Percentiles rank a stretch among this genome's conserved stretches.
phyloP scores from a whole-genome alignment of 2,329 filamentous ascomycete genomes.

The Diaporthe australafricana region DNA sequence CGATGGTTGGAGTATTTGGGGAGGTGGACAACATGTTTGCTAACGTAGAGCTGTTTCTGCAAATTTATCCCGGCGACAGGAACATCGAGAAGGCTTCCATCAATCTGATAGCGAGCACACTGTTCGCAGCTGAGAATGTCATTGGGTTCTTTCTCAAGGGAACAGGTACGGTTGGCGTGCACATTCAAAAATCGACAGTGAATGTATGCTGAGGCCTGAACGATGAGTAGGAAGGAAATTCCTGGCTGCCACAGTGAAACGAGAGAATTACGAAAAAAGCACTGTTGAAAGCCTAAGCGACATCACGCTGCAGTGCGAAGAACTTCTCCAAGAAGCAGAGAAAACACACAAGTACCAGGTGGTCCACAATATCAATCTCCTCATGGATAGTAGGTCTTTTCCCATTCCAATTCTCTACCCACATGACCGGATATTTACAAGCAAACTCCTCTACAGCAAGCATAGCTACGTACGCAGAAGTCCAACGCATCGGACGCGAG shows the following conservation, averaged over 20 bases:
- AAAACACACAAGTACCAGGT: neutral
- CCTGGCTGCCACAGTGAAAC: neutral
- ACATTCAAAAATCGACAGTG: neutral
- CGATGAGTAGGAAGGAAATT: neutral
- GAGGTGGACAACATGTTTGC: constrained; percentile 2
- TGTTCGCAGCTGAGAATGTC: constrained; percentile 12
- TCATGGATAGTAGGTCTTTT: neutral
- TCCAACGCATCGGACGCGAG: neutral
- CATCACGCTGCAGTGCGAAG: neutral
- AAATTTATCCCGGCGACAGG: neutral
- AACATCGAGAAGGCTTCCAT: constrained; percentile 21
- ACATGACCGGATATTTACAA: no score
- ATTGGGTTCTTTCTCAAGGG: constrained; percentile 10
- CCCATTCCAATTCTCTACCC: neutral
- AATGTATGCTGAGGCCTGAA: neutral
- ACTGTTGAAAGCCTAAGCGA: neutral
- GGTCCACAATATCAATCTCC: neutral
- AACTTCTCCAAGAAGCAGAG: neutral
- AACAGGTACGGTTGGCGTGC: neutral
- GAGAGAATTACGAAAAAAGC: neutral
- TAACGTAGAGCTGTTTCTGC: constrained; percentile 1
- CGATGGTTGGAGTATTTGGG: neutral
- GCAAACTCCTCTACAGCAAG: no score
- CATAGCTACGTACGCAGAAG: neutral
- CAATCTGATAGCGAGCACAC: neutral